Evolutionary conservation across 441 rosid genomes (phyloP), one percentile per base, ranked within the genome.

Genomic region (Caryocar brasiliense): DNA sequence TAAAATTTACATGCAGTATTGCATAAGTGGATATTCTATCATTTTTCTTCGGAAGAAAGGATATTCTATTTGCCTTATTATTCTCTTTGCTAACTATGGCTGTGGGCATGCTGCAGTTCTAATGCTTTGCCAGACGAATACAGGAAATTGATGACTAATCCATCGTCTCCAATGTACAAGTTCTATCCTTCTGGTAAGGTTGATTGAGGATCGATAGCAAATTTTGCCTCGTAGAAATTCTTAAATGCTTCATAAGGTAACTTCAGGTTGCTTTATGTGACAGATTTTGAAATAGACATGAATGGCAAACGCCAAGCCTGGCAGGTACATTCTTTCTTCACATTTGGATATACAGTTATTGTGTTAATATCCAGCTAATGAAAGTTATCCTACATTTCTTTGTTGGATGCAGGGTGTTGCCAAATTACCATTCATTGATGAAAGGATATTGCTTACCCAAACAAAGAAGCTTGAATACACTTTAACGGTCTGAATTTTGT

Each of bases 211-310:
- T 49, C 26, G 11, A 39, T 9, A 39, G 39, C 32, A 47, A 23
- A n/a, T n/a, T 43, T 38, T 60, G 0, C 48, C 28, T 65, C 12
- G n/a, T 49, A 43, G 41, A 14, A 46, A 42, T 55, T 33, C 42
- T 39, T 19, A 3, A 12, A 41, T 3, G 28, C 46, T 54, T 32
- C 51, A 10, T 10, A 51, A 56, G 40, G 32, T 62, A 48, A 47
- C 49, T 36, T 19, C n/a, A 18, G 13, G 10, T 67, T 49, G 56
- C 42, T 51, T 50, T 43, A 8, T 59, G 2, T 73, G 44, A 47
- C 83, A 88, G 99, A 86, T 74, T 89, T 93, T 74, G 90, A 86
- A 65, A 66, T 86, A 46, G 99, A 93, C 76, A 86, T 93, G 97
- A 86, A 89, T 59, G 99, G 99, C 37, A 93, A 93, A 68, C 95